A percentile compares a stretch with the other conserved stretches of the same genome.
Conservation (phyloP, 148 eudicot species). For the Spergularia marina region DNA sequence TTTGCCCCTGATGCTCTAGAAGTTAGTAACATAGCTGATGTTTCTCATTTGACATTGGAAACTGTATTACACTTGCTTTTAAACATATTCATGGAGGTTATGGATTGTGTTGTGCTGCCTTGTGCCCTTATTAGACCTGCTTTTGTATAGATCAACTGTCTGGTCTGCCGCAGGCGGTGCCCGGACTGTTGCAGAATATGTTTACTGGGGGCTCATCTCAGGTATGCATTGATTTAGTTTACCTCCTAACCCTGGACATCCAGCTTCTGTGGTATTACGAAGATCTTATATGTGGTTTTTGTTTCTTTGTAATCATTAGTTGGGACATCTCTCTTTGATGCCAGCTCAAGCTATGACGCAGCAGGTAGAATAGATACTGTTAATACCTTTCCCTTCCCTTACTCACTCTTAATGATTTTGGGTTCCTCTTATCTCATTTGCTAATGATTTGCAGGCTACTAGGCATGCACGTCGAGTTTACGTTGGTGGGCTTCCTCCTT, state of each 20-base stretch:
- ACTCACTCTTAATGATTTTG: not conserved
- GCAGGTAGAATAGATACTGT: slow-evolving; percentile 42
- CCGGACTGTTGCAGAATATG: slow-evolving; percentile 64
- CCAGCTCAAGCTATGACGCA: slow-evolving; percentile 78
- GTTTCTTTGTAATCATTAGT: slow-evolving; percentile 33
- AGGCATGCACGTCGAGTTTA: slow-evolving; percentile 97
- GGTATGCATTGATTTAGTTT: slow-evolving; percentile 35
- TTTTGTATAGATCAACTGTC: slow-evolving; percentile 47
- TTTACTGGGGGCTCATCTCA: slow-evolving; percentile 57
- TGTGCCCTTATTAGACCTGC: slow-evolving; percentile 17
- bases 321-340: slow-evolving; percentile 54
- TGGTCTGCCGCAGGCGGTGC: slow-evolving; percentile 51
- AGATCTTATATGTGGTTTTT: not conserved
- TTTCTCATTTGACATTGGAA: slow-evolving; percentile 13
- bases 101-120: slow-evolving; percentile 10
- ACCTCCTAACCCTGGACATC: not conserved
- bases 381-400: not conserved
- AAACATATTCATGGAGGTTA: slow-evolving; percentile 18
- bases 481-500: slow-evolving; percentile 93
- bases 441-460: slow-evolving; percentile 58
- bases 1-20: slow-evolving; percentile 29
- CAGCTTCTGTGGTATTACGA: not conserved
- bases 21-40: slow-evolving; percentile 20
- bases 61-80: slow-evolving; percentile 22
- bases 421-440: slow-evolving; percentile 2